Evolutionary conservation across 2,329 filamentous ascomycete genomes (phyloP).

Genomic region (Cladophialophora exuberans): DNA sequence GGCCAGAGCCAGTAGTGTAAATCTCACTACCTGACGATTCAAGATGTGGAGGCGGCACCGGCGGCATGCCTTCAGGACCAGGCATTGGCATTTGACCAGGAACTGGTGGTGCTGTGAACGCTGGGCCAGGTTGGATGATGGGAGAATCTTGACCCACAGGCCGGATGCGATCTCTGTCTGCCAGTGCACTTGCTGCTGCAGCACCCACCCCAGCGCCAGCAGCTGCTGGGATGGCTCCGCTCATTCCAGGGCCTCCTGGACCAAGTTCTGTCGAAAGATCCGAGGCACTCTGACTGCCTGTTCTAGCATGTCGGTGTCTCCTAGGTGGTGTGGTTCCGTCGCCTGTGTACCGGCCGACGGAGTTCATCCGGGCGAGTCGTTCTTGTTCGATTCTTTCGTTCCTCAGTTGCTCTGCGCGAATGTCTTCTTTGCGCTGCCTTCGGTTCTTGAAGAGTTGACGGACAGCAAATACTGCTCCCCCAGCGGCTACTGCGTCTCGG

Average conservation of each 20-base stretch:
- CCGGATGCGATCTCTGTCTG: slow-evolving; percentile 32
- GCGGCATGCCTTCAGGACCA: slow-evolving; percentile 39
- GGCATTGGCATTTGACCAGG: not conserved
- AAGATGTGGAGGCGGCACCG: slow-evolving; percentile 45
- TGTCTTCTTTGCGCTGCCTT: slow-evolving; percentile 59
- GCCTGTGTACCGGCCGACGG: slow-evolving; percentile 68
- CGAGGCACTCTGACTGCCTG: slow-evolving; percentile 33
- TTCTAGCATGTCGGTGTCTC: slow-evolving; percentile 25
- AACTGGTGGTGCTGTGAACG: slow-evolving; percentile 34
- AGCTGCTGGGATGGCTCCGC: slow-evolving; percentile 22
- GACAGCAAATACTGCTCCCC: slow-evolving; percentile 66
- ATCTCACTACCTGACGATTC: slow-evolving; percentile 42
- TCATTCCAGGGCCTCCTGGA: slow-evolving; percentile 24
- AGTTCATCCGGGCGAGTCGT: slow-evolving; percentile 55
- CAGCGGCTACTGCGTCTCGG: slow-evolving; percentile 66
- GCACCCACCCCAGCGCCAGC: slow-evolving; percentile 23
- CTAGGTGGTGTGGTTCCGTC: slow-evolving; percentile 59
- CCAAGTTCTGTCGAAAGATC: slow-evolving; percentile 30
- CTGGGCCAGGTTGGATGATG: slow-evolving; percentile 32
- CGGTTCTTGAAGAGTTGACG: slow-evolving; percentile 65
- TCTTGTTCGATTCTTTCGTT: slow-evolving; percentile 58
- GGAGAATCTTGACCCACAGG: slow-evolving; percentile 39
- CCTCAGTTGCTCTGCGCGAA: slow-evolving; percentile 60
- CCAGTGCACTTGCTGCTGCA: slow-evolving; percentile 32
- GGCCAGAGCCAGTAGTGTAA: slow-evolving; percentile 35